phyloP scores from a whole-genome alignment of 2,329 filamentous ascomycete species.

The Aotearoamyces nothofagi region DNA sequence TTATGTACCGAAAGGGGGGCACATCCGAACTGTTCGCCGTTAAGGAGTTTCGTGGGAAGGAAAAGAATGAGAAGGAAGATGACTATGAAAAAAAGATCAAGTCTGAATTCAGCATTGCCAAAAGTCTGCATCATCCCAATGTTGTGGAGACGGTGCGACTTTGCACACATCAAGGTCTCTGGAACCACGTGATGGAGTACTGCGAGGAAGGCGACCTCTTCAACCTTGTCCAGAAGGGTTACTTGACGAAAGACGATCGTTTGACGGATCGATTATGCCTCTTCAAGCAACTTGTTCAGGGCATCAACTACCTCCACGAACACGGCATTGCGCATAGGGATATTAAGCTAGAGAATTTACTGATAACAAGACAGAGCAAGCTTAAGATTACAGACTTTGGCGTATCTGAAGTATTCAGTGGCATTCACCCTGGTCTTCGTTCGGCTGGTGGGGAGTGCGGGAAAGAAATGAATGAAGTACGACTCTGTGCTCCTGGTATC shows the following conservation, averaged over 20 bases:
- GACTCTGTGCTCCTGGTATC: constrained; percentile 63
- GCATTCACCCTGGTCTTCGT: constrained; percentile 64
- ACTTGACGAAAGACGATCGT: constrained; percentile 49
- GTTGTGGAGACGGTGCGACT: constrained; percentile 69
- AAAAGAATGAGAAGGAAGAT: constrained; percentile 48
- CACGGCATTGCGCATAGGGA: constrained; percentile 84
- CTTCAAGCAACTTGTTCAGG: constrained; percentile 79
- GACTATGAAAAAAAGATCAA: constrained; percentile 86
- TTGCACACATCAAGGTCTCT: constrained; percentile 58
- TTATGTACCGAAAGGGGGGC: constrained; percentile 60
- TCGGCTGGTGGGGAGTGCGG: constrained; percentile 61
- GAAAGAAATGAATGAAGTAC: constrained; percentile 53
- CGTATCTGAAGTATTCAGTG: constrained; percentile 72
- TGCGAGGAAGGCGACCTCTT: constrained; percentile 74
- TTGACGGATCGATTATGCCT: constrained; percentile 61
- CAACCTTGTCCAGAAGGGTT: constrained; percentile 54
- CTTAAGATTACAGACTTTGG: constrained; percentile 90
- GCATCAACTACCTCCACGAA: constrained; percentile 65
- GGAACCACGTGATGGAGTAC: constrained; percentile 91
- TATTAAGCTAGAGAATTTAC: constrained; percentile 77
- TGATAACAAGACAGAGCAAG: constrained; percentile 65
- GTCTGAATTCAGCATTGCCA: constrained; percentile 77
- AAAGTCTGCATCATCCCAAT: constrained; percentile 74
- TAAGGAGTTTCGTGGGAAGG: constrained; percentile 72
- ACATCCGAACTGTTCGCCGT: constrained; percentile 60